Conservation (phyloP, 441 rosid genomes). For the Mallotus japonicus region DNA sequence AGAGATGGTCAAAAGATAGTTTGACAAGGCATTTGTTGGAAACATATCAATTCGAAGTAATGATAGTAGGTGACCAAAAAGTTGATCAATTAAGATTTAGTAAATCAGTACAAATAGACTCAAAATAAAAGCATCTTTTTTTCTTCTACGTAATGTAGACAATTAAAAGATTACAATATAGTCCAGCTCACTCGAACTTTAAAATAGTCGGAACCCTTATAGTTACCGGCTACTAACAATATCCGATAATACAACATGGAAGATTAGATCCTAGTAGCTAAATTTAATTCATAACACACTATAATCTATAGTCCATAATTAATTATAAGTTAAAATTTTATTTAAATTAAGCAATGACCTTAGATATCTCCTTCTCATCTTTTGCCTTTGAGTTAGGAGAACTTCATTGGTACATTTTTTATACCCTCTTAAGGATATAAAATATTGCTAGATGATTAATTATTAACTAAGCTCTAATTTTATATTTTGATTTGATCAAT, state of each 20-base stretch:
- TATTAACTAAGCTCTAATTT: not conserved
- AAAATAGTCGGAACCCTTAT: no score
- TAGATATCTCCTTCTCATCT: conserved; percentile 43
- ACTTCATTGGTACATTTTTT: conserved; percentile 23
- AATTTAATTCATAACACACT: not conserved
- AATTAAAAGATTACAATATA: conserved; percentile 3
- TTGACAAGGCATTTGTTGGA: conserved; percentile 23
- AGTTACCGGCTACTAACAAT: no score
- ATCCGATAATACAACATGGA: conserved; percentile 20
- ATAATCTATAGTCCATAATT: not conserved
- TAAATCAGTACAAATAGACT: conserved; percentile 14
- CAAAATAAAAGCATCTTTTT: not conserved
- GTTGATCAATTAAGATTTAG: conserved; percentile 22
- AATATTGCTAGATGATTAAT: not conserved
- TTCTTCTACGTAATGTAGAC: not conserved
- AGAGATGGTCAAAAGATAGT: conserved; percentile 36
- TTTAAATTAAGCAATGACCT: conserved; percentile 23
- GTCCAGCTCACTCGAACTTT: no score
- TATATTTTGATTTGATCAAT: not conserved
- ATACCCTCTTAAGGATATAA: not conserved
- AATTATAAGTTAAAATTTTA: conserved; percentile 17
- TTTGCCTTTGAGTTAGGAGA: conserved; percentile 39
- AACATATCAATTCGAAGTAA: conserved; percentile 27
- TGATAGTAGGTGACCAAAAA: conserved; percentile 41
- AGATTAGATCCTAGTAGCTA: conserved; percentile 21